These are phyloP conservation scores for Tulasnella sp. DNA, from an alignment of 768 basidiomycete genomes.

Conservation along the genomic window DNA sequence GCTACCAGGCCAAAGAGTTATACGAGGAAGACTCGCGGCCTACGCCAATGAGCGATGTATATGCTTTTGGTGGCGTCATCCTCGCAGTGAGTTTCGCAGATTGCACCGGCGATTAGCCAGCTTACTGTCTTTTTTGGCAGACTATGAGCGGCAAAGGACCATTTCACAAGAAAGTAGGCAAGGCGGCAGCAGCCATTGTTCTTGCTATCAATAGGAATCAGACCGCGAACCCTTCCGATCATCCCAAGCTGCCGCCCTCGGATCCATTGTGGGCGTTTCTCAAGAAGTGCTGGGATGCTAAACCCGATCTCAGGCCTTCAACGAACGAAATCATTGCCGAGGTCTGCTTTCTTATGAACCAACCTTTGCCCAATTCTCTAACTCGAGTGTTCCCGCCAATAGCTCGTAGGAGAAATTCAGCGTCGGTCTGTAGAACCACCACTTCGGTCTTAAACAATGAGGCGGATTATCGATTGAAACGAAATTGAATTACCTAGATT, in stretches of 20 bases:
- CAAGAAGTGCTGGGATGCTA: slow-evolving; percentile 2
- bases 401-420: not conserved
- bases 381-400: not conserved
- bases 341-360: not conserved
- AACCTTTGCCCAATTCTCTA: not conserved
- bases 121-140: not conserved
- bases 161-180: not conserved
- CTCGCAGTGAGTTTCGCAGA: not conserved
- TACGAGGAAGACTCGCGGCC: not conserved
- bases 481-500: not conserved
- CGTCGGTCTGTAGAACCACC: not conserved
- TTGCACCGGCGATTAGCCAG: not conserved
- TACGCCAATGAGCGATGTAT: not conserved
- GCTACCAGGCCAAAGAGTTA: not conserved
- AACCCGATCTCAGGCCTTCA: not conserved
- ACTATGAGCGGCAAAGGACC: slow-evolving; percentile 5
- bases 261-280: slow-evolving; percentile 14
- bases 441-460: not conserved
- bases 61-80: slow-evolving; percentile 17
- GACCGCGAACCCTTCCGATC: not conserved
- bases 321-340: not conserved
- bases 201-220: not conserved
- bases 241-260: not conserved
- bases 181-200: not conserved
- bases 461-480: no score